Evolutionary conservation across 1,139 yeast genomes (phyloP).

Genomic region (Yamadazyma pseudoaaseri): DNA sequence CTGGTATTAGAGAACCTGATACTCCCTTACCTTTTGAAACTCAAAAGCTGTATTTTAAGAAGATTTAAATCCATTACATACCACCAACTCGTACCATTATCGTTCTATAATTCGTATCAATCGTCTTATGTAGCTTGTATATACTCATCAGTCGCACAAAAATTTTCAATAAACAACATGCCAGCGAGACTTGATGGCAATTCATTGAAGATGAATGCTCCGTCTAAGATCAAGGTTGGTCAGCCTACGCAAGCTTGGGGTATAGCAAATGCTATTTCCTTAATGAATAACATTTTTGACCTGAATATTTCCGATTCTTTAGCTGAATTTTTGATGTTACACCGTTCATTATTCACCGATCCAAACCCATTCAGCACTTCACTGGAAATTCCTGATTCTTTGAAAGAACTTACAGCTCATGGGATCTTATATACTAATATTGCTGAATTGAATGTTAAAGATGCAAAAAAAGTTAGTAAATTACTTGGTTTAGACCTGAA

Average conservation of each 20-base stretch:
- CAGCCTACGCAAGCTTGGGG: constrained; percentile 46
- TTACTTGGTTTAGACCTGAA: constrained; percentile 31
- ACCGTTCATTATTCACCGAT: constrained; percentile 27
- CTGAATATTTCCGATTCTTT: constrained; percentile 38
- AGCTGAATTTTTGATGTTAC: constrained; percentile 43
- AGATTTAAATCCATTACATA: too few relatives aligned
- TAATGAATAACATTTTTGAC: constrained; percentile 32
- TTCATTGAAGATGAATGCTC: constrained; percentile 2
- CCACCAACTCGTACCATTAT: too few relatives aligned
- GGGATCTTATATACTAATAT: constrained; percentile 38
- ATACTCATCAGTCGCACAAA: too few relatives aligned
- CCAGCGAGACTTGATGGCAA: constrained; percentile 1
- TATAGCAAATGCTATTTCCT: constrained; percentile 39
- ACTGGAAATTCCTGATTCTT: constrained; percentile 4
- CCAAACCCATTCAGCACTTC: constrained; percentile 33
- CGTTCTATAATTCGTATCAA: too few relatives aligned
- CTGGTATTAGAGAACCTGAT: constrained; percentile 17
- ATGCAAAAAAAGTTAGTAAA: constrained; percentile 40
- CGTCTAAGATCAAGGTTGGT: constrained; percentile 8
- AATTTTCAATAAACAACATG: constrained; percentile 6
- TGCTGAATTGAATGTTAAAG: constrained; percentile 27
- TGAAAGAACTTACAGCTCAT: constrained; percentile 36
- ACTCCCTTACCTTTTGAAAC: constrained; percentile 26
- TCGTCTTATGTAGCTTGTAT: too few relatives aligned
- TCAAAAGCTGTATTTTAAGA: constrained; percentile 15